Conservation (phyloP, 768 basidiomycete genomes). For the Tricholoma flavovirens region DNA sequence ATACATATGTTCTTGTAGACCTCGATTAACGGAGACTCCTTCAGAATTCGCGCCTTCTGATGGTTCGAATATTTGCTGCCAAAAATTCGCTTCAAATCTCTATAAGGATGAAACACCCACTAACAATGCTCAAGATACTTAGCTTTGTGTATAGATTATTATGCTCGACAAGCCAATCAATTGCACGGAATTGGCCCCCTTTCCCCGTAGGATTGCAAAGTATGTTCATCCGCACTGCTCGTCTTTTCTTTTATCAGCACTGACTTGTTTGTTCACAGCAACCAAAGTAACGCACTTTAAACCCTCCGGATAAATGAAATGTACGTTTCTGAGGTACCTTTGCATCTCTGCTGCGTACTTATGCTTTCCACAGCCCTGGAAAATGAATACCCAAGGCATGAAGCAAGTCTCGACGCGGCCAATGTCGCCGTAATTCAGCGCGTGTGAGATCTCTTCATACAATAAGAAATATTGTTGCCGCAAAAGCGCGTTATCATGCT, state of each 20-base stretch:
- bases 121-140: neutral
- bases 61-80: slow-evolving; percentile 30
- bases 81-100: slow-evolving; percentile 22
- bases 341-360: slow-evolving; percentile 13
- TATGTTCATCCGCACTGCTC: slow-evolving; percentile 24
- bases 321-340: slow-evolving; percentile 9
- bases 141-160: slow-evolving; percentile 42
- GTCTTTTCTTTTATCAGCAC: slow-evolving; percentile 2
- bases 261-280: neutral
- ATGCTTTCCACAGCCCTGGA: slow-evolving; percentile 11
- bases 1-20: slow-evolving; percentile 23
- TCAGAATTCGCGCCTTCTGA: slow-evolving; percentile 24
- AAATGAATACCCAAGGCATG: slow-evolving; percentile 12
- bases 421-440: slow-evolving; percentile 16
- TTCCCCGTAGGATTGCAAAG: slow-evolving; percentile 33
- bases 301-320: slow-evolving; percentile 9
- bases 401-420: slow-evolving; percentile 7
- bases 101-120: neutral
- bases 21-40: slow-evolving; percentile 29
- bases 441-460: slow-evolving; percentile 33
- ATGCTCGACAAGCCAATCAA: slow-evolving; percentile 38
- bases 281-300: slow-evolving; percentile 6
- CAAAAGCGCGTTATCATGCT: slow-evolving; percentile 28
- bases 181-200: slow-evolving; percentile 20
- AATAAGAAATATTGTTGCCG: slow-evolving; percentile 29